phyloP scores from a whole-genome alignment of 805 yeast genomes.

The Candida morakotiae region DNA sequence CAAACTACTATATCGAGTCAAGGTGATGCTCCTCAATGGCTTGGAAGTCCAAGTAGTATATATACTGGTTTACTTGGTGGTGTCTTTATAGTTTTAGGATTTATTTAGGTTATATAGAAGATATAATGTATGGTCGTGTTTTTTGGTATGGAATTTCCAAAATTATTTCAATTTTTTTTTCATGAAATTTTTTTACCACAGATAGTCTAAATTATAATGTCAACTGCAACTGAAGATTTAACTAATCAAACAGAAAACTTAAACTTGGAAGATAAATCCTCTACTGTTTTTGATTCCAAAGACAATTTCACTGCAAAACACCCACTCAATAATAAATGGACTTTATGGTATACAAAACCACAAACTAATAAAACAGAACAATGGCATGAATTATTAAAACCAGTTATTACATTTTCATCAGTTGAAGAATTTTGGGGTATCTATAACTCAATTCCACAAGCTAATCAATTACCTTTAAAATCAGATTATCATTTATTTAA shows the following conservation, averaged over 20 bases:
- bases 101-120: neutral
- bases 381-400: conserved; percentile 90
- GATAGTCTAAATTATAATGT: conserved; percentile 6
- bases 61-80: conserved; percentile 15
- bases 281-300: conserved; percentile 57
- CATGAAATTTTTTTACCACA: conserved; percentile 3
- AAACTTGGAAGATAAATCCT: conserved; percentile 32
- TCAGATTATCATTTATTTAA: conserved; percentile 95
- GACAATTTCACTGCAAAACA: conserved; percentile 75
- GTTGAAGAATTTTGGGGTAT: conserved; percentile 99
- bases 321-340: conserved; percentile 89
- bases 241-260: conserved; percentile 41
- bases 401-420: conserved; percentile 86
- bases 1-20: conserved; percentile 19
- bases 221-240: conserved; percentile 44
- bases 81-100: conserved; percentile 11
- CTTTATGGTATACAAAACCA: conserved; percentile 97
- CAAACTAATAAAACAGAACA: conserved; percentile 71
- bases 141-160: neutral
- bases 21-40: conserved; percentile 9
- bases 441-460: conserved; percentile 88
- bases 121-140: conserved; percentile 4
- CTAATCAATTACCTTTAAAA: conserved; percentile 83
- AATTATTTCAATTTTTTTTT: neutral
- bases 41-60: neutral